Conservation (phyloP, 2,329 filamentous ascomycete genomes). For the Phaeophleospora eucalypticola region DNA sequence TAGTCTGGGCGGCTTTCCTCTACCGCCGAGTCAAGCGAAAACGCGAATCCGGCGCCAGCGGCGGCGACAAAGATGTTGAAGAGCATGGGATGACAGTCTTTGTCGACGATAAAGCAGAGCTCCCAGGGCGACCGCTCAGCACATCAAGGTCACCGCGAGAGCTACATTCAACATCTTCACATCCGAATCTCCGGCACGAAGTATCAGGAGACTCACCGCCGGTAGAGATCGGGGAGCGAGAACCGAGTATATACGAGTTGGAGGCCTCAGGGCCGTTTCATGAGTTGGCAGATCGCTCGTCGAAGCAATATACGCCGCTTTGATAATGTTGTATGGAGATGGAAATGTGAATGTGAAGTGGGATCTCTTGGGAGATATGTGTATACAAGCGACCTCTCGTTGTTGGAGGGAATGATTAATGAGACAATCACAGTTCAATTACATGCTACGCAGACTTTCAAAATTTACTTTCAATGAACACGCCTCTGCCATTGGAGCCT, state of each 20-base stretch:
- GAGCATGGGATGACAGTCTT: constrained; percentile 1
- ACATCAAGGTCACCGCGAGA: neutral
- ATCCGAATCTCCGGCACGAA: no score
- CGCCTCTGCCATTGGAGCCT: no score
- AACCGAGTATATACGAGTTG: neutral
- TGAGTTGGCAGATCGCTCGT: neutral
- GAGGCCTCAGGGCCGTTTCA: neutral
- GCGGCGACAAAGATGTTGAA: neutral
- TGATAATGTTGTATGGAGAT: no score
- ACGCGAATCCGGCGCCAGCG: neutral
- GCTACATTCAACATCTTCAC: neutral
- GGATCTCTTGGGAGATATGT: no score
- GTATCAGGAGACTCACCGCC: neutral
- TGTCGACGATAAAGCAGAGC: neutral
- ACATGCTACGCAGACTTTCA: no score
- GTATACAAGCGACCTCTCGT: no score
- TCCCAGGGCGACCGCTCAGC: neutral
- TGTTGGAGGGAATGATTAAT: no score
- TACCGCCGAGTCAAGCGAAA: neutral
- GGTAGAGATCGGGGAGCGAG: neutral
- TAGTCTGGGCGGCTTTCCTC: constrained; percentile 8
- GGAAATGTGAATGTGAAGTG: no score
- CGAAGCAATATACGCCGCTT: no score
- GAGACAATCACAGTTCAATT: no score
- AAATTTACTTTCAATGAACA: no score